These are phyloP conservation scores for Talaromyces ruber DNA, from an alignment of 495 filamentous ascomycete species.

Conservation along the genomic window DNA sequence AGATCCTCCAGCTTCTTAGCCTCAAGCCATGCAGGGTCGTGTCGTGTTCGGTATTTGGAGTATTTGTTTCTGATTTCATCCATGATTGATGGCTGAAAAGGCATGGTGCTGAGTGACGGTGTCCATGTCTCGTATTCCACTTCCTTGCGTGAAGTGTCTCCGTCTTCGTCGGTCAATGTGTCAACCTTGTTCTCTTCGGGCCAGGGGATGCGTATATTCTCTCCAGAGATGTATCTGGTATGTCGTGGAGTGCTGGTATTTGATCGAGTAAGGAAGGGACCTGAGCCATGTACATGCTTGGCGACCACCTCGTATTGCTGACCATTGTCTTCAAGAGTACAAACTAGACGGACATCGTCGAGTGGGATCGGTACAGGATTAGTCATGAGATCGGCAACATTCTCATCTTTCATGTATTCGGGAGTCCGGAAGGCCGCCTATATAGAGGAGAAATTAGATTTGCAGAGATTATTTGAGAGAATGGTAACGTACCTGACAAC, in stretches of 20 bases:
- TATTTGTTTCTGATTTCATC: conserved; percentile 86
- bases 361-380: conserved; percentile 50
- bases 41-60: conserved; percentile 71
- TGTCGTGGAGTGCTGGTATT: conserved; percentile 27
- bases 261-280: conserved; percentile 22
- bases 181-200: conserved; percentile 38
- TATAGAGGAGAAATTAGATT: conserved; percentile 6
- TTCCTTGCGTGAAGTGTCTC: conserved; percentile 67
- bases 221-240: conserved; percentile 34
- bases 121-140: conserved; percentile 68
- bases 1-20: conserved; percentile 50
- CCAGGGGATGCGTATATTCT: conserved; percentile 63
- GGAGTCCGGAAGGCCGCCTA: conserved; percentile 54
- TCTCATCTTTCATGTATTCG: conserved; percentile 36
- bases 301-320: conserved; percentile 64
- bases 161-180: conserved; percentile 37
- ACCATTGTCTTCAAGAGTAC: conserved; percentile 59
- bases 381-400: conserved; percentile 27
- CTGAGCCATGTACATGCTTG: conserved; percentile 47
- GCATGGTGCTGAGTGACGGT: conserved; percentile 62
- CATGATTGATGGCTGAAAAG: conserved; percentile 71
- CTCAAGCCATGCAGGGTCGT: conserved; percentile 53
- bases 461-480: neutral
- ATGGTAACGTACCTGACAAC: conserved; percentile 54
- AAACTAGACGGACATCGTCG: conserved; percentile 68